A percentile compares a stretch with the other conserved stretches of the same genome.
phyloP scores from a whole-genome alignment of 1,284 basidiomycete species.

The Ceratobasidium sp. region DNA sequence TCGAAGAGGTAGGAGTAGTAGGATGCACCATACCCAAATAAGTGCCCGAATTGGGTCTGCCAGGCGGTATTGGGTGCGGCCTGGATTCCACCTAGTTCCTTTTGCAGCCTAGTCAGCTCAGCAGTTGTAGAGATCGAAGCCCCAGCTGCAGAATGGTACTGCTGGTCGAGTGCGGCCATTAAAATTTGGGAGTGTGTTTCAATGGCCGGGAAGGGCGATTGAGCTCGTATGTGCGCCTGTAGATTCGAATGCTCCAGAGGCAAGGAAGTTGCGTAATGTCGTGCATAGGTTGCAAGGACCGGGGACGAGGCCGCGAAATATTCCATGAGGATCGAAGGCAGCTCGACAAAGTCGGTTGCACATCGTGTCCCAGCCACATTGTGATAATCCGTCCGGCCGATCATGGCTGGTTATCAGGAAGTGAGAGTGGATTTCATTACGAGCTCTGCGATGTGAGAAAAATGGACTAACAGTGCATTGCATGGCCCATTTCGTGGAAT shows the following conservation, averaged over 20 bases:
- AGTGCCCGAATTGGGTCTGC: slow-evolving; percentile 95
- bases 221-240: slow-evolving; percentile 55
- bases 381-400: slow-evolving; percentile 96
- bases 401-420: slow-evolving; percentile 79
- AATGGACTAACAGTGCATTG: slow-evolving; percentile 90
- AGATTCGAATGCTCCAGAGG: slow-evolving; percentile 74
- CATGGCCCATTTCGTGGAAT: slow-evolving; percentile 99
- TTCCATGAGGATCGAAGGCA: slow-evolving; percentile 99
- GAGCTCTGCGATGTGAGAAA: slow-evolving; percentile 23
- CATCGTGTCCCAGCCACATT: slow-evolving; percentile 99
- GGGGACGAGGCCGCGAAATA: slow-evolving; percentile 89
- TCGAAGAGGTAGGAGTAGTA: slow-evolving; percentile 99
- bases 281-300: slow-evolving; percentile 68
- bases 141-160: slow-evolving; percentile 84
- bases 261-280: slow-evolving; percentile 71
- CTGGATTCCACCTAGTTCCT: slow-evolving; percentile 81
- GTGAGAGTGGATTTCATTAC: slow-evolving; percentile 22
- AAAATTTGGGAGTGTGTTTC: slow-evolving; percentile 95
- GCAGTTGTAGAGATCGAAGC: slow-evolving; percentile 79
- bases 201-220: slow-evolving; percentile 57
- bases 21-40: slow-evolving; percentile 96
- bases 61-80: slow-evolving; percentile 86
- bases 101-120: slow-evolving; percentile 72
- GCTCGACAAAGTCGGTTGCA: slow-evolving; percentile 97
- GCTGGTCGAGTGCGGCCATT: slow-evolving; percentile 89